A percentile compares a stretch with the other conserved stretches of the same genome.
Conservation (phyloP, 805 yeast genomes). For the Zygosaccharomyces siamensis region DNA sequence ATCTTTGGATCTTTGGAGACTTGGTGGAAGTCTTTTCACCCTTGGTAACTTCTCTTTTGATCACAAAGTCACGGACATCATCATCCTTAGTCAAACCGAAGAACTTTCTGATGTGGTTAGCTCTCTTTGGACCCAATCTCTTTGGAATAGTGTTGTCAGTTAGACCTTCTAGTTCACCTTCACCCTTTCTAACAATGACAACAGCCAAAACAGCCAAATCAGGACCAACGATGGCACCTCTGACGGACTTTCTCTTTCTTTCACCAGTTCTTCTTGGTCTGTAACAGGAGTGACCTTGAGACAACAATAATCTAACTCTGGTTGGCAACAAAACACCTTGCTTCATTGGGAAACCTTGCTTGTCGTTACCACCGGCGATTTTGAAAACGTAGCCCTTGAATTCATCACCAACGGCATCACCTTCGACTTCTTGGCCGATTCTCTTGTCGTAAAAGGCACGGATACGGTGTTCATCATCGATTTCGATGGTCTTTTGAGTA, state of each 20-base stretch:
- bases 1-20: slow-evolving; percentile 99
- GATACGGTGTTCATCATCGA: slow-evolving; percentile 98
- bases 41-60: slow-evolving; percentile 97
- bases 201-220: slow-evolving; percentile 95
- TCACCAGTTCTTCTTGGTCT: slow-evolving; percentile 99
- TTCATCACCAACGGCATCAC: slow-evolving; percentile 97
- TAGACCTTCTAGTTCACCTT: slow-evolving; percentile 89
- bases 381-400: slow-evolving; percentile 99
- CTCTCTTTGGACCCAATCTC: slow-evolving; percentile 99
- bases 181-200: slow-evolving; percentile 96
- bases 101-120: slow-evolving; percentile 99
- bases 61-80: slow-evolving; percentile 70
- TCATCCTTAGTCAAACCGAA: slow-evolving; percentile 65
- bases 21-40: slow-evolving; percentile 98
- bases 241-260: slow-evolving; percentile 99
- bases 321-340: slow-evolving; percentile 99
- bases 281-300: slow-evolving; percentile 97
- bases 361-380: slow-evolving; percentile 99
- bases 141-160: slow-evolving; percentile 94
- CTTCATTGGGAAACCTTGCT: slow-evolving; percentile 99
- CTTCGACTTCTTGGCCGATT: slow-evolving; percentile 99
- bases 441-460: slow-evolving; percentile 99
- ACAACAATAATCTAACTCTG: slow-evolving; percentile 93
- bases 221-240: slow-evolving; percentile 98
- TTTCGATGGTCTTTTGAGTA: slow-evolving; percentile 95